Percentiles rank a stretch among this genome's conserved stretches.
phyloP scores from a whole-genome alignment of 352 stramenopile species.

The Globisporangium alternatum region DNA sequence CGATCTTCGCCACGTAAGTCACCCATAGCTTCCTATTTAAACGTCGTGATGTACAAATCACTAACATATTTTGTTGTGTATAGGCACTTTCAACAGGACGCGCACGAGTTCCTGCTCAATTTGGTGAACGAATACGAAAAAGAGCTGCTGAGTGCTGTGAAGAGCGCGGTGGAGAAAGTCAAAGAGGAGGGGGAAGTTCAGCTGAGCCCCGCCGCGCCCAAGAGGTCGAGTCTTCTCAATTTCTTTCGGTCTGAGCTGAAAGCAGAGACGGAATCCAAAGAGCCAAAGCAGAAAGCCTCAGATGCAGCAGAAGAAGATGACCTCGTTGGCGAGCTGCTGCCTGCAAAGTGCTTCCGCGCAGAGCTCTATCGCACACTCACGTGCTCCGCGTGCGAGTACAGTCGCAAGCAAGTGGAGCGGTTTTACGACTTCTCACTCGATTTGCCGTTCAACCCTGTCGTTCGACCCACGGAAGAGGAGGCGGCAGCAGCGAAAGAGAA shows the following conservation, averaged over 20 bases:
- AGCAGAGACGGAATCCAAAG: slow-evolving; percentile 5
- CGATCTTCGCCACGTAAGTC: slow-evolving; percentile 83
- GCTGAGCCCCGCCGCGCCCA: slow-evolving; percentile 18
- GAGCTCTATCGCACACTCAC: slow-evolving; percentile 77
- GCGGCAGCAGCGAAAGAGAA: slow-evolving; percentile 10
- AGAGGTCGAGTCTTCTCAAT: slow-evolving; percentile 50
- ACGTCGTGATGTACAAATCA: not conserved
- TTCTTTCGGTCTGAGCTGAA: slow-evolving; percentile 52
- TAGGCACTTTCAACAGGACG: slow-evolving; percentile 84
- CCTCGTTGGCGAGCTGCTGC: slow-evolving; percentile 54
- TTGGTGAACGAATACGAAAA: slow-evolving; percentile 85
- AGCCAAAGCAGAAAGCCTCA: slow-evolving; percentile 10
- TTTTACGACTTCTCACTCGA: slow-evolving; percentile 89
- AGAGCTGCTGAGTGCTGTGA: slow-evolving; percentile 58
- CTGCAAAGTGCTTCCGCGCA: slow-evolving; percentile 74
- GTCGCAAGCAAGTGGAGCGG: slow-evolving; percentile 67
- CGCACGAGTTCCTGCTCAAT: slow-evolving; percentile 85
- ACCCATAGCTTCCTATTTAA: not conserved
- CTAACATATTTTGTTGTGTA: not conserved
- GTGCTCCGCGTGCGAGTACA: slow-evolving; percentile 76
- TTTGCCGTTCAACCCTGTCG: slow-evolving; percentile 41
- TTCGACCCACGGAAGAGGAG: slow-evolving; percentile 13
- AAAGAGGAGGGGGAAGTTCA: slow-evolving; percentile 12
- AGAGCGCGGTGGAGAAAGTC: slow-evolving; percentile 20
- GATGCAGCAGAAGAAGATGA: slow-evolving; percentile 28